Evolutionary conservation across 2,329 filamentous ascomycete genomes (phyloP).

Genomic region (Aspergillus viridinutans): DNA sequence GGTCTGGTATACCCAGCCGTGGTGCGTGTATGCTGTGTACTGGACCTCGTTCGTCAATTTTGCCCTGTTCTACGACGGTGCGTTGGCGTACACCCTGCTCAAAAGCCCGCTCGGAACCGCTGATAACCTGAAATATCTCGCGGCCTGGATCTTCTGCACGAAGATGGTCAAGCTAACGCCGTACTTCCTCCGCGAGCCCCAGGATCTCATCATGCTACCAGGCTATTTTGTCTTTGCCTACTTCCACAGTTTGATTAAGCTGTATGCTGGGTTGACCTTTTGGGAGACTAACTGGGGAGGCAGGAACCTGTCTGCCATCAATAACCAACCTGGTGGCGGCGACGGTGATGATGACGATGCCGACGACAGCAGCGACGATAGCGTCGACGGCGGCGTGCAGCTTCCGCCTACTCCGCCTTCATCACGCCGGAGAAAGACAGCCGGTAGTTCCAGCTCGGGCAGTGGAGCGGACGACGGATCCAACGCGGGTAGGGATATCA

Average conservation of each 20-base stretch:
- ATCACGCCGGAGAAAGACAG: neutral
- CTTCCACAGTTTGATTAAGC: slow-evolving; percentile 54
- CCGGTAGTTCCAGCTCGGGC: neutral
- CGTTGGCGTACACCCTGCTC: slow-evolving; percentile 36
- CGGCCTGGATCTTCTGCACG: slow-evolving; percentile 49
- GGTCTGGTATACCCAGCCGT: slow-evolving; percentile 46
- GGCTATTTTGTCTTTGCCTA: slow-evolving; percentile 54
- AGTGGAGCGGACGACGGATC: neutral
- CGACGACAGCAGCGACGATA: neutral
- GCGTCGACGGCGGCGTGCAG: neutral
- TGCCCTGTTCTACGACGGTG: slow-evolving; percentile 50
- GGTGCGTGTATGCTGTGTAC: slow-evolving; percentile 56
- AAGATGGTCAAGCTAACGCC: slow-evolving; percentile 57
- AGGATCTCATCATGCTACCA: slow-evolving; percentile 50
- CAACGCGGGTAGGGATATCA: too few species aligned
- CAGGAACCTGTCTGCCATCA: slow-evolving; percentile 26
- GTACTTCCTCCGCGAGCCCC: slow-evolving; percentile 50
- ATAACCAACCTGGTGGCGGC: neutral
- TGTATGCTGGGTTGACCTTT: slow-evolving; percentile 53
- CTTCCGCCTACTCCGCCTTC: neutral
- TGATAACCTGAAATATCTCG: slow-evolving; percentile 15
- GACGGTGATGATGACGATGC: neutral
- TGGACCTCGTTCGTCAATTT: slow-evolving; percentile 53
- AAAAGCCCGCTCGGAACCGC: slow-evolving; percentile 12
- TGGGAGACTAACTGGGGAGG: slow-evolving; percentile 45